phyloP scores from a whole-genome alignment of 306 rosid species.

The Vachellia pachyceras region DNA sequence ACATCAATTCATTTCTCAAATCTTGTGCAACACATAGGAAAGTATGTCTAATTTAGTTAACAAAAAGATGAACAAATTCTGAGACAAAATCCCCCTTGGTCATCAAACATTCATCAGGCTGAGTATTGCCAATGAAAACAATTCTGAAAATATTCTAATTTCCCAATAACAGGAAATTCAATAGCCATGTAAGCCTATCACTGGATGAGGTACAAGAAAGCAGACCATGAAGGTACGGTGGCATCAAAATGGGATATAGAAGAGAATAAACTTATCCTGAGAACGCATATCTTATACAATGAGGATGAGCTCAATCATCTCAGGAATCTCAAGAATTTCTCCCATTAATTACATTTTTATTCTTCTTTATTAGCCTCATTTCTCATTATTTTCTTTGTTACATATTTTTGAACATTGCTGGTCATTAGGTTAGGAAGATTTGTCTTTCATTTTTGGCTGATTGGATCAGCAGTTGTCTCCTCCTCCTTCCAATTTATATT shows the following conservation, averaged over 20 bases:
- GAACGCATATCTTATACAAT: not conserved
- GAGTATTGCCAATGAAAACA: conserved; percentile 1
- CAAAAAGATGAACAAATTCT: conserved; percentile 21
- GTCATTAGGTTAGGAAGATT: not conserved
- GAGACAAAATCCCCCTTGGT: not conserved
- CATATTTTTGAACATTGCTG: not conserved
- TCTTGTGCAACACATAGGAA: not conserved
- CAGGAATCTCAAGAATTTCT: not conserved
- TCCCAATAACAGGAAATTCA: conserved; percentile 5
- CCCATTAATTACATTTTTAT: not conserved
- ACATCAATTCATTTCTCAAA: not conserved
- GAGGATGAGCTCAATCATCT: not conserved
- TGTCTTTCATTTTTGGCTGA: not conserved
- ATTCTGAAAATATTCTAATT: not conserved
- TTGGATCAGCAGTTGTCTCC: not conserved
- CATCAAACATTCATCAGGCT: conserved; percentile 12
- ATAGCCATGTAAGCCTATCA: conserved; percentile 1
- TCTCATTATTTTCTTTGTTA: not conserved
- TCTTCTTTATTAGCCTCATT: not conserved
- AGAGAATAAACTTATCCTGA: not conserved
- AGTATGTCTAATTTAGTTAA: not conserved
- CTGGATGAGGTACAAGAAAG: not conserved
- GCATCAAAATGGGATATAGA: not conserved
- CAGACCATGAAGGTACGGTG: not conserved
- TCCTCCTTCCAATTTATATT: not conserved